phyloP scores from a whole-genome alignment of 805 yeast genomes.

The Cyberlindnera suaveolens region DNA sequence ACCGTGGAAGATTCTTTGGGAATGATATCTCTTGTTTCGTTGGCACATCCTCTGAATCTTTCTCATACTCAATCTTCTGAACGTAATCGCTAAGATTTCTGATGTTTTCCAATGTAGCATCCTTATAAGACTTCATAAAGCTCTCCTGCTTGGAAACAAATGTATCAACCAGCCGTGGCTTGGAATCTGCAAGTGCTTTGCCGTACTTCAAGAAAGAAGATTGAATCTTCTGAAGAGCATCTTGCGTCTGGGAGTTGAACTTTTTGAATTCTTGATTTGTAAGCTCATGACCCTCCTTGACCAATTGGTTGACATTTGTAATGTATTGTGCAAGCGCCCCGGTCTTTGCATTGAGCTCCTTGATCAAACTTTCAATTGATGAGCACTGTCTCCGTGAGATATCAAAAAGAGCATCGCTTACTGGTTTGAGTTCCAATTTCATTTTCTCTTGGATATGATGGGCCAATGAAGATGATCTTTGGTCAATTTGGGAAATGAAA shows the following conservation, averaged over 20 bases:
- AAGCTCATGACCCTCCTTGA: slow-evolving; percentile 10
- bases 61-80: slow-evolving; percentile 2
- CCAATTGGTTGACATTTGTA: slow-evolving; percentile 7
- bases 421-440: background rate
- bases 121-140: slow-evolving; percentile 3
- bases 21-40: slow-evolving; percentile 16
- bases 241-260: slow-evolving; percentile 9
- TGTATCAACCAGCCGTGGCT: slow-evolving; percentile 16
- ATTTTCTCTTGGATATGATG: background rate
- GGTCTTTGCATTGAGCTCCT: slow-evolving; percentile 9
- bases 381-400: background rate
- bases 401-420: background rate
- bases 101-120: slow-evolving; percentile 4
- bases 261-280: slow-evolving; percentile 10
- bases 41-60: slow-evolving; percentile 13
- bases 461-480: background rate
- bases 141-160: slow-evolving; percentile 7
- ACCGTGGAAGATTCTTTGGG: slow-evolving; percentile 7
- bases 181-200: slow-evolving; percentile 6
- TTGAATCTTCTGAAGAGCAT: slow-evolving; percentile 11
- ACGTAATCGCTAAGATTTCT: slow-evolving; percentile 3
- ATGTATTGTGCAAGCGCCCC: slow-evolving; percentile 7
- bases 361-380: background rate
- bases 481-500: background rate
- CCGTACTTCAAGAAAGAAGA: slow-evolving; percentile 8